phyloP scores from a whole-genome alignment of 331 rosid species.

The Spiraea crenata region DNA sequence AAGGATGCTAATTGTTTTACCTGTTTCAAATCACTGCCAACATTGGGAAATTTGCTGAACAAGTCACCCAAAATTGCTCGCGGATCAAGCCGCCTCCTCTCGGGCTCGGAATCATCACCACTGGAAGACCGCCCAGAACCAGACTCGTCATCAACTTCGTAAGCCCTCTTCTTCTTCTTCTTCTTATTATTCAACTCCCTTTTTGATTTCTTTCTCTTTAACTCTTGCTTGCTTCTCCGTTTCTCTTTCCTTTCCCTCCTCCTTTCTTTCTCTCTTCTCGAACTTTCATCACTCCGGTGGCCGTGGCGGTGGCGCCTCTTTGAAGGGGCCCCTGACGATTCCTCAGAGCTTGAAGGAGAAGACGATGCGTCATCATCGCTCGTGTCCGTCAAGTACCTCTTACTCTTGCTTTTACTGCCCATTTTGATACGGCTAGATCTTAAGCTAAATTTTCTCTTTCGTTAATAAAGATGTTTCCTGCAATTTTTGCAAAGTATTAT shows the following conservation, averaged over 20 bases:
- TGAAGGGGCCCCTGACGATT: conserved; percentile 53
- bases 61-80: conserved; percentile 40
- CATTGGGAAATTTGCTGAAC: conserved; percentile 67
- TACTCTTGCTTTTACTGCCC: conserved; percentile 41
- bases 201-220: conserved; percentile 34
- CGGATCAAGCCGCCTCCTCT: conserved; percentile 39
- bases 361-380: conserved; percentile 31
- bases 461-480: too few species aligned
- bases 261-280: conserved; percentile 48
- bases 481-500: too few species aligned
- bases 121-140: conserved; percentile 29
- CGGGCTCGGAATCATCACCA: conserved; percentile 30
- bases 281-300: conserved; percentile 43
- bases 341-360: conserved; percentile 39
- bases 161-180: conserved; percentile 31
- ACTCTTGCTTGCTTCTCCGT: conserved; percentile 33
- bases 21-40: conserved; percentile 67
- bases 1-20: conserved; percentile 19
- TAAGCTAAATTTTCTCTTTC: too few species aligned
- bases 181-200: conserved; percentile 32
- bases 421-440: conserved; percentile 3
- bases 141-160: conserved; percentile 36
- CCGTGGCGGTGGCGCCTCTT: conserved; percentile 47
- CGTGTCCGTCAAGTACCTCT: conserved; percentile 38
- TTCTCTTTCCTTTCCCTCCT: conserved; percentile 51